Percentiles rank a stretch among this genome's conserved stretches.
phyloP scores from a whole-genome alignment of 768 basidiomycete genomes.

The Boletus rubescentipes region DNA sequence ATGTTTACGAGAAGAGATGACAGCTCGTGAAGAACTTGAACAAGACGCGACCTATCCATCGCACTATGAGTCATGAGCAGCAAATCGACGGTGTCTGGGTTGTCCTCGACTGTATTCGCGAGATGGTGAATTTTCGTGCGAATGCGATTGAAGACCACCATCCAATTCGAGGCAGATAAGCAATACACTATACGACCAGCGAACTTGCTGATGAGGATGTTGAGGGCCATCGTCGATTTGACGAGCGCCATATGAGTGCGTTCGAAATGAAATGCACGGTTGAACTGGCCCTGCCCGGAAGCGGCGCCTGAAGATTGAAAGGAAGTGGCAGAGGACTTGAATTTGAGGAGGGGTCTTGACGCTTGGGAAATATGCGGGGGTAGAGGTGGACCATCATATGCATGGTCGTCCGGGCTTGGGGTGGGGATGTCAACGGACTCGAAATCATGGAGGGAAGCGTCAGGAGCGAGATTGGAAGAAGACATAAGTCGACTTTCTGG shows the following conservation, averaged over 20 bases:
- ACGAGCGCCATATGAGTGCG: conserved; percentile 61
- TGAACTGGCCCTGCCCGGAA: conserved; percentile 24
- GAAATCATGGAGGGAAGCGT: conserved; percentile 69
- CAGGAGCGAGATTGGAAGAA: conserved; percentile 58
- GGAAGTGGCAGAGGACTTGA: conserved; percentile 41
- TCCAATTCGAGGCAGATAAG: conserved; percentile 88
- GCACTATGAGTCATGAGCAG: conserved; percentile 76
- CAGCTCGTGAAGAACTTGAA: conserved; percentile 74
- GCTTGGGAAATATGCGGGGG: conserved; percentile 43
- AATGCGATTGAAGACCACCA: conserved; percentile 68
- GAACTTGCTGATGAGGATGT: conserved; percentile 64
- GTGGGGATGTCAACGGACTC: conserved; percentile 51
- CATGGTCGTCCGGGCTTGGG: conserved; percentile 19
- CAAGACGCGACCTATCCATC: conserved; percentile 65
- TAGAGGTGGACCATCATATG: conserved; percentile 26
- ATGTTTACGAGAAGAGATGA: conserved; percentile 83
- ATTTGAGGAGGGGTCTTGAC: conserved; percentile 30
- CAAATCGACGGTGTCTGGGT: conserved; percentile 71
- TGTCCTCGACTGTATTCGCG: conserved; percentile 49
- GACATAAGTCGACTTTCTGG: conserved; percentile 56
- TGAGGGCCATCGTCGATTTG: conserved; percentile 54
- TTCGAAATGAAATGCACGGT: conserved; percentile 46
- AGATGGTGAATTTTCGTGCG: conserved; percentile 67
- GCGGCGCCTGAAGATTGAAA: conserved; percentile 39
- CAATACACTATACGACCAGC: conserved; percentile 81